Evolutionary conservation across 176 grass and related monocot species (phyloP).

Genomic region (Triticum aestivum): DNA sequence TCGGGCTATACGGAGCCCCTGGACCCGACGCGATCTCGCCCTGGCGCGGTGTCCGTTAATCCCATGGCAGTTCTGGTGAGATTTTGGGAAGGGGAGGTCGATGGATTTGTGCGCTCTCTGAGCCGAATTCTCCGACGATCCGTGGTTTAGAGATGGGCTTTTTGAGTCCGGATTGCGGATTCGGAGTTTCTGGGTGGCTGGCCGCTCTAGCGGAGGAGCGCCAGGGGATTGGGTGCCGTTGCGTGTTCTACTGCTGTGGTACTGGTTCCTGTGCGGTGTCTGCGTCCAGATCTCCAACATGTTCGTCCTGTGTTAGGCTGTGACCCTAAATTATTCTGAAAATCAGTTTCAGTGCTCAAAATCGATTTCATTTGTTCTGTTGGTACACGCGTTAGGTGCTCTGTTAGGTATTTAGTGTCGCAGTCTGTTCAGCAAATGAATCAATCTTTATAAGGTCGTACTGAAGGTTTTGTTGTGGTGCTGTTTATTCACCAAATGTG

Average conservation of each 20-base stretch:
- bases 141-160: neutral
- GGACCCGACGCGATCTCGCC: neutral
- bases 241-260: neutral
- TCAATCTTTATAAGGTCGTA: neutral
- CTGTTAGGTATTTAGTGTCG: neutral
- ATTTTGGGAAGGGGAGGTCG: neutral
- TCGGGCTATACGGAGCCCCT: too few species aligned
- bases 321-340: neutral
- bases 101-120: neutral
- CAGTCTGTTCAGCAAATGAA: neutral
- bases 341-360: neutral
- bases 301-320: neutral
- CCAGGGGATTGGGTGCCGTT: neutral
- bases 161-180: neutral
- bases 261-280: neutral
- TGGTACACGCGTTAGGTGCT: neutral
- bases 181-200: neutral
- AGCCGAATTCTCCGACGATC: neutral
- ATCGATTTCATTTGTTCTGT: neutral
- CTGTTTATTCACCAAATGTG: neutral
- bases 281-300: neutral
- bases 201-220: neutral
- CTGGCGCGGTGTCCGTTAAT: neutral
- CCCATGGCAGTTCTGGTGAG: too few species aligned
- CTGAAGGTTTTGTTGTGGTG: neutral